Base-by-base conservation (phyloP, 208 protist species). In the Leishmania tarentolae region DNA sequence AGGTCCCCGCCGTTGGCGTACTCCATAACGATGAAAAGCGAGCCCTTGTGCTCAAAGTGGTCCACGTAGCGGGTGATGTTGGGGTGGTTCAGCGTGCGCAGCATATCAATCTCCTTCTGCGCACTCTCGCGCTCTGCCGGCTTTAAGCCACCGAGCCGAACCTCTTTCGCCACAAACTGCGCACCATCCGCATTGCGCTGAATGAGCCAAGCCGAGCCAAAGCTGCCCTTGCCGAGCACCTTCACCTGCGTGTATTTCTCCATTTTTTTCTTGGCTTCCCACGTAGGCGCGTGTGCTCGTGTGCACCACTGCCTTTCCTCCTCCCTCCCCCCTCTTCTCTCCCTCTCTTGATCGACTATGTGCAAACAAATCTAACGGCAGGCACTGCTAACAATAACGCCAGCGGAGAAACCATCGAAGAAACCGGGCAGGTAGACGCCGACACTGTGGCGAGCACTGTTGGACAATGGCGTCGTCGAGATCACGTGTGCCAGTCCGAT, bases 1-100 rank as follows among this genome's bases (percentile, higher is more conserved):
- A 98, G 77, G 73, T 96, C 92, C 0, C 96, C 95, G 68, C 94
- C 95, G 85, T 97, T 94, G 72, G 93, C 95, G 87, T 97, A 97
- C 90, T 98, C 95, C 94, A 98, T 98, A 8, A 96, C 93, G 81
- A 98, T 98, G 73, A 93, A 98, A 28, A 97, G 88, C 0, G 93
- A 93, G 37, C 89, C 90, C 46, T 83, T 79, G 72, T 95, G 80
- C 79, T 96, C 91, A 79, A 96, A 97, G 83, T 98, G 95, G 61
- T 96, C 91, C 8, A 97, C 76, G 85, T 98, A 98, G 47, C 87
- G 76, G 9, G 95, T 97, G 86, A 98, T 98, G 86, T 98, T 97
- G 3, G 96, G 93, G 84, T 98, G 94, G 70, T 98, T 89, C 42
- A 96, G 85, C 46, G 86, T 91, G 4, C 91, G 87, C 61, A 98